These are phyloP conservation scores for Candida railenensis DNA, from an alignment of 805 yeast genomes.

Conservation along the genomic window DNA sequence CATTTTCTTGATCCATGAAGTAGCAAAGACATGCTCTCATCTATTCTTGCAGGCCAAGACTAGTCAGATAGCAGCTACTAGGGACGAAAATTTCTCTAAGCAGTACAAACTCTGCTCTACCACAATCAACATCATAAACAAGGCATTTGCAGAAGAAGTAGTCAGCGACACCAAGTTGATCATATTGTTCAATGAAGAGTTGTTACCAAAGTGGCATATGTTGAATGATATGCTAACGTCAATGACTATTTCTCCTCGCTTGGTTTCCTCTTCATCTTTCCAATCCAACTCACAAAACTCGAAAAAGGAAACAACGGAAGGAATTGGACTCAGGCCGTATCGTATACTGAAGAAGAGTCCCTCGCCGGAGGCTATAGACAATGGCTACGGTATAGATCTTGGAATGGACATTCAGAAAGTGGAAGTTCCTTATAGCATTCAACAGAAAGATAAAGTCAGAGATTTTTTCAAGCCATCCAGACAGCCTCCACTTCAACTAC, in stretches of 20 bases:
- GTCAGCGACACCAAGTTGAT: slow-evolving; percentile 30
- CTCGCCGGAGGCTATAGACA: slow-evolving; percentile 4
- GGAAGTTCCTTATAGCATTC: slow-evolving; percentile 33
- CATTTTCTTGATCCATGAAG: slow-evolving; percentile 44
- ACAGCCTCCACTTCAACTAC: neutral
- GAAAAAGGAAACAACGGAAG: neutral
- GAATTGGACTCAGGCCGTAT: slow-evolving; percentile 2
- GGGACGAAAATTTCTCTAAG: slow-evolving; percentile 22
- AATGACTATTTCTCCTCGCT: neutral
- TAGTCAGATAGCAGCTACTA: neutral
- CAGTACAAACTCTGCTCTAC: slow-evolving; percentile 40
- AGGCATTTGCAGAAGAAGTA: slow-evolving; percentile 36
- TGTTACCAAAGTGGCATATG: slow-evolving; percentile 27
- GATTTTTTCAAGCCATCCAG: slow-evolving; percentile 15
- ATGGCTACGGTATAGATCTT: slow-evolving; percentile 32
- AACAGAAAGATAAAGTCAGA: slow-evolving; percentile 27
- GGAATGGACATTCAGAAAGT: slow-evolving; percentile 22
- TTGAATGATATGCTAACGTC: slow-evolving; percentile 12
- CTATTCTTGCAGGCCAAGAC: slow-evolving; percentile 12
- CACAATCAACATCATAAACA: slow-evolving; percentile 29
- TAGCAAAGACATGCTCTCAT: slow-evolving; percentile 20
- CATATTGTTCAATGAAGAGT: slow-evolving; percentile 18
- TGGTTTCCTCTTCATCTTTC: no score
- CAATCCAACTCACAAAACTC: neutral
- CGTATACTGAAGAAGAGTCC: slow-evolving; percentile 6